Conservation (phyloP, 2,329 filamentous ascomycete genomes). For the Ascochyta koolunga region DNA sequence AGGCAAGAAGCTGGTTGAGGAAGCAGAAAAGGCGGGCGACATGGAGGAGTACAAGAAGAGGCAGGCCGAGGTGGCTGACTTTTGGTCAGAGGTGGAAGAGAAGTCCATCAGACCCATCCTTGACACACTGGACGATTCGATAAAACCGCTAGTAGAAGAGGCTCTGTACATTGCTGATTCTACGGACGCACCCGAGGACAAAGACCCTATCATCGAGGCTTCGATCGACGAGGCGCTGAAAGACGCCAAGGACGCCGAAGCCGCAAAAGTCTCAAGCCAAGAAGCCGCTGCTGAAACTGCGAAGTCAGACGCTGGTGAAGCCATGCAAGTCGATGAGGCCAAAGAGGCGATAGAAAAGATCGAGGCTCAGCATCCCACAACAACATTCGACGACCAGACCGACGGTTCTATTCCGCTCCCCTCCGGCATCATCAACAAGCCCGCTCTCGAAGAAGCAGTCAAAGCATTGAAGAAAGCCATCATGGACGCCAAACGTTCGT, state of each 20-base stretch:
- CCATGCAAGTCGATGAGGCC: conserved; percentile 25
- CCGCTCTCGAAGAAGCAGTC: conserved; percentile 51
- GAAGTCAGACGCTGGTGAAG: conserved; percentile 14
- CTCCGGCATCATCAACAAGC: conserved; percentile 34
- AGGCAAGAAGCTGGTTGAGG: conserved; percentile 79
- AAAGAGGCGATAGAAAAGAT: conserved; percentile 32
- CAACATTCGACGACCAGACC: conserved; percentile 35
- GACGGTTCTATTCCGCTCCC: conserved; percentile 40
- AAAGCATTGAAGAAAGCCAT: conserved; percentile 77
- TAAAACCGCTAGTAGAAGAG: conserved; percentile 67
- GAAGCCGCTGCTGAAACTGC: conserved; percentile 16
- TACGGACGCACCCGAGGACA: conserved; percentile 29
- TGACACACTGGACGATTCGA: conserved; percentile 65
- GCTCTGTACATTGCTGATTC: conserved; percentile 58
- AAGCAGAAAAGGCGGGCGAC: conserved; percentile 74
- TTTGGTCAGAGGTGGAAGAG: conserved; percentile 84
- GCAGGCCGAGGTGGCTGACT: conserved; percentile 78
- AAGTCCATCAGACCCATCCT: conserved; percentile 75
- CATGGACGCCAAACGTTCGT: conserved; percentile 79
- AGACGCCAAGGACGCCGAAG: conserved; percentile 14
- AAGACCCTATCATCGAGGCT: conserved; percentile 45
- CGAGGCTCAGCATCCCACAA: conserved; percentile 31
- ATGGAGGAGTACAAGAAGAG: conserved; percentile 70
- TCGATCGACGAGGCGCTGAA: conserved; percentile 23
- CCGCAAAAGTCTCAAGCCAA: conserved; percentile 9